Percentiles rank a stretch among this genome's conserved stretches.
phyloP scores from a whole-genome alignment of 176 grass and related monocot genomes.

The maize (Zea mays) region Zm-B73-REFERENCE-NAM-5.0 NC_050099.1:103971501-103972000 shows the following conservation, averaged over 20 bases:
- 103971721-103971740: slow-evolving; percentile 34
- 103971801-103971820: slow-evolving; percentile 59
- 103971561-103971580: slow-evolving; percentile 29
- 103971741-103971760: slow-evolving; percentile 30
- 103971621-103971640: slow-evolving; percentile 36
- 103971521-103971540: slow-evolving; percentile 53
- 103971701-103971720: not conserved
- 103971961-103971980: slow-evolving; percentile 59
- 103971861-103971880: slow-evolving; percentile 52
- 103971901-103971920: slow-evolving; percentile 55
- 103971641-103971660: slow-evolving; percentile 31
- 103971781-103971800: slow-evolving; percentile 49
- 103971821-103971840: slow-evolving; percentile 40
- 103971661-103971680: slow-evolving; percentile 21
- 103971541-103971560: slow-evolving; percentile 40
- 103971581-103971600: slow-evolving; percentile 44
- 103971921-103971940: slow-evolving; percentile 57
- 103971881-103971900: slow-evolving; percentile 67
- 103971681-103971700: slow-evolving; percentile 1
- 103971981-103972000: slow-evolving; percentile 49
- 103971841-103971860: slow-evolving; percentile 55
- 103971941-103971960: slow-evolving; percentile 69
- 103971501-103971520: slow-evolving; percentile 43
- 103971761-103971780: slow-evolving; percentile 51
- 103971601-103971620: not conserved